A percentile compares a stretch with the other conserved stretches of the same genome.
These are phyloP conservation scores for Linum tenue DNA, from an alignment of 345 rosid species.

Conservation along the genomic window DNA sequence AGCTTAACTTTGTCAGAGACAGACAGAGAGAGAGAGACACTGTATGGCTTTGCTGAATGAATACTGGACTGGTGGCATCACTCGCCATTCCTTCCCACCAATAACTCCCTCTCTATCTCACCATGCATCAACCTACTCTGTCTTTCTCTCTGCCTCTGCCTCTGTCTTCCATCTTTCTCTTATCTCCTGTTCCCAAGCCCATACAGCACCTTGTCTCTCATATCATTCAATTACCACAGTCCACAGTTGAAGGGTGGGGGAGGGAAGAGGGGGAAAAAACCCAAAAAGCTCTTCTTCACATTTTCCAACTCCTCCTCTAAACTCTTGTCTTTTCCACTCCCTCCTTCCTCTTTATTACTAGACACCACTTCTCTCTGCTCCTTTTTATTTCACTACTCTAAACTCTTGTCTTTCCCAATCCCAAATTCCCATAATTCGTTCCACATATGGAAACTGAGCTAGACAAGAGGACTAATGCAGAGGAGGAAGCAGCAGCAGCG, in stretches of 20 bases:
- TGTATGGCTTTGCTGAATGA: no score
- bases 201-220: slow-evolving; percentile 38
- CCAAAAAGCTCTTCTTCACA: slow-evolving; percentile 27
- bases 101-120: slow-evolving; percentile 21
- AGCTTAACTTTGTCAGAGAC: no score
- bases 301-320: slow-evolving; percentile 43
- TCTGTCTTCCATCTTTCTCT: slow-evolving; percentile 29
- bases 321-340: slow-evolving; percentile 17
- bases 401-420: neutral
- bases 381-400: slow-evolving; percentile 7
- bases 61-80: no score
- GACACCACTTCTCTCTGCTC: slow-evolving; percentile 2
- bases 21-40: no score
- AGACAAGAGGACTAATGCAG: slow-evolving; percentile 19
- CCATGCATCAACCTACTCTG: slow-evolving; percentile 29
- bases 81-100: slow-evolving; percentile 13
- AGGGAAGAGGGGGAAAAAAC: no score
- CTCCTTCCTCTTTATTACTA: slow-evolving; percentile 10
- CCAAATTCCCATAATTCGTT: no score
- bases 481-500: slow-evolving; percentile 22
- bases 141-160: slow-evolving; percentile 17
- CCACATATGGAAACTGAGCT: slow-evolving; percentile 36
- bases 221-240: slow-evolving; percentile 25
- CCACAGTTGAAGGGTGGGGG: no score
- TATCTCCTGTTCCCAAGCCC: slow-evolving; percentile 74